These are phyloP conservation scores for Amylostereum areolatum DNA, from an alignment of 1,284 basidiomycete species.

Conservation along the genomic window DNA sequence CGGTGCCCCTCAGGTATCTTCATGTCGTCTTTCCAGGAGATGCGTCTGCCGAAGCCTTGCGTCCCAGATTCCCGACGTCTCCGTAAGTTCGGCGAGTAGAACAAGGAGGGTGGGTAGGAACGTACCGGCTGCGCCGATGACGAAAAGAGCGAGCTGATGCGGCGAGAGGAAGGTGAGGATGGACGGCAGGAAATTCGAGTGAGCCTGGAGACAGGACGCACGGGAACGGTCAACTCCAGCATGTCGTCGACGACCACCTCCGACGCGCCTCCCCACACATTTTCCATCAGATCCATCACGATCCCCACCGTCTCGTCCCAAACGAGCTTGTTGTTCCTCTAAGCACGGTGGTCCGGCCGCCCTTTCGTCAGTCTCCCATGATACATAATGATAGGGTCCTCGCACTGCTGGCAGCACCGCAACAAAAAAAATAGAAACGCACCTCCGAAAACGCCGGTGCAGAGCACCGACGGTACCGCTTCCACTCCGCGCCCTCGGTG, in stretches of 20 bases:
- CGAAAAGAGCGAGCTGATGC: constrained; percentile 49
- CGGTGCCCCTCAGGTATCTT: constrained; percentile 37
- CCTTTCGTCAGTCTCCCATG: too few relatives aligned
- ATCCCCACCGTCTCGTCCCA: constrained; percentile 47
- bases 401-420: too few relatives aligned
- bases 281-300: constrained; percentile 28
- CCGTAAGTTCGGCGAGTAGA: background rate
- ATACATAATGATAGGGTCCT: background rate
- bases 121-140: constrained; percentile 48
- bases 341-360: too few relatives aligned
- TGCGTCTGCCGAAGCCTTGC: constrained; percentile 48
- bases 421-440: constrained; percentile 11
- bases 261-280: constrained; percentile 26
- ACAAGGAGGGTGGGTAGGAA: background rate
- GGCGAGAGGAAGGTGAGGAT: too few relatives aligned
- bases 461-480: constrained; percentile 45
- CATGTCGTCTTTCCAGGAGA: constrained; percentile 44
- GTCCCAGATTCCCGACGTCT: too few relatives aligned
- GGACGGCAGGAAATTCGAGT: background rate
- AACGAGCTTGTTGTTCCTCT: constrained; percentile 46
- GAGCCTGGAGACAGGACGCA: constrained; percentile 20
- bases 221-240: constrained; percentile 40
- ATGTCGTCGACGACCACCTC: constrained; percentile 26
- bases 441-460: constrained; percentile 38
- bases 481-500: constrained; percentile 55